Evolutionary conservation across 805 yeast genomes (phyloP), one percentile per base, ranked within the genome.

Genomic region (Candida gorgasii): DNA sequence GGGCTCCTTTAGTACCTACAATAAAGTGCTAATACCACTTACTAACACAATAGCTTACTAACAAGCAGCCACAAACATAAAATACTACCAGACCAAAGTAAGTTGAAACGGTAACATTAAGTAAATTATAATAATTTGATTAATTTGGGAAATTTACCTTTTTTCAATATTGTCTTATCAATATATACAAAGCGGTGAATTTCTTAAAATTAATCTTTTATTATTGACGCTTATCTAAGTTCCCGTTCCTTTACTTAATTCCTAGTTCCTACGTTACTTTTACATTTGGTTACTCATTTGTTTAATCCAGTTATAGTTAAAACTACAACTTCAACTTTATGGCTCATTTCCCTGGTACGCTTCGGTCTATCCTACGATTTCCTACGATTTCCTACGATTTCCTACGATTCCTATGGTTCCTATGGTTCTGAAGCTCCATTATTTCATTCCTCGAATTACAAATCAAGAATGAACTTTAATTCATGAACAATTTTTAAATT

Each of bases 61-160:
- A n/a, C n/a, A n/a, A n/a, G n/a, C n/a, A n/a, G 9, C 8, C 22
- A 26, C 17, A 15, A 15, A 35, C 44, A 41, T 36, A 35, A 41
- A 35, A 23, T 15, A 17, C 13, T 34, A 30, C n/a, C 22, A 41
- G 44, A 41, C 44, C 44, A 41, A 41, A 41, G 44, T 41, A 41
- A 36, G 44, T 41, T 14, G 30, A 28, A 36, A 36, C 37, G 8
- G 3, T 7, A 13, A 20, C 23, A 14, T 34, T 34, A 34, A 34
- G 37, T 34, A 34, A 34, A 34, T 34, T 15, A 34, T 34, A 34
- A 34, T 34, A 34, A 34, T 34, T 34, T 34, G 37, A 22, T 20
- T 34, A 22, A 23, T 34, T 41, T 41, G 40, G 44, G 16, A 23
- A 36, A 29, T 41, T 41, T 33, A 24, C 43, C 43, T 15, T 36